phyloP scores from a whole-genome alignment of 2,329 filamentous ascomycete genomes.

The Pseudopyricularia cyperi region DNA sequence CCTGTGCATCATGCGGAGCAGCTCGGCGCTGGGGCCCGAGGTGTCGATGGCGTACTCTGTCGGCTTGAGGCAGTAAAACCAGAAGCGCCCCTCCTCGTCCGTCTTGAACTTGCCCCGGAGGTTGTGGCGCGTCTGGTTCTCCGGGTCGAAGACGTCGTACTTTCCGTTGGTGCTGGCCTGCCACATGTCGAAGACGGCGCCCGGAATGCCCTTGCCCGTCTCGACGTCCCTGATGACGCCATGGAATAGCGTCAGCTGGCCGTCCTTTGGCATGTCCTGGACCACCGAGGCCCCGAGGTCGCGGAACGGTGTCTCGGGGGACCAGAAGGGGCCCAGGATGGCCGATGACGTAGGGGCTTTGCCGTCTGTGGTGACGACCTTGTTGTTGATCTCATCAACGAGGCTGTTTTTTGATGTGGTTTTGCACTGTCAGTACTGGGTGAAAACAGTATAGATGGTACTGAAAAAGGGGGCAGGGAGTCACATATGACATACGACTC shows the following conservation, averaged over 20 bases:
- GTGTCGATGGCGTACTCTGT: slow-evolving; percentile 27
- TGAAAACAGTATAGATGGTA: neutral
- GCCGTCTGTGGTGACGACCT: slow-evolving; percentile 37
- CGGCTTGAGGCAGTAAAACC: slow-evolving; percentile 40
- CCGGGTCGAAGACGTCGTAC: slow-evolving; percentile 55
- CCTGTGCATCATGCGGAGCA: slow-evolving; percentile 40
- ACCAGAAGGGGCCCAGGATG: slow-evolving; percentile 79
- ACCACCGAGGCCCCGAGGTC: slow-evolving; percentile 59
- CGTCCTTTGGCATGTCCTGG: slow-evolving; percentile 30
- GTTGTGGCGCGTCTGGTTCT: slow-evolving; percentile 51
- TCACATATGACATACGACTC: slow-evolving; percentile 38
- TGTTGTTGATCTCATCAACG: slow-evolving; percentile 72
- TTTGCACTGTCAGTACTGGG: neutral
- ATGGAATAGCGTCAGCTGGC: slow-evolving; percentile 48
- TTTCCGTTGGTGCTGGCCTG: slow-evolving; percentile 60
- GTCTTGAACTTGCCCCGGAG: slow-evolving; percentile 54
- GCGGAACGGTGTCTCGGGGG: slow-evolving; percentile 55
- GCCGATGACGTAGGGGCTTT: slow-evolving; percentile 56
- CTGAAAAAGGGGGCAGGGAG: neutral
- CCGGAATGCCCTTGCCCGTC: slow-evolving; percentile 51
- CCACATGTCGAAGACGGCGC: slow-evolving; percentile 65
- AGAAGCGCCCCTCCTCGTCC: slow-evolving; percentile 49
- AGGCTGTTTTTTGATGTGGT: slow-evolving; percentile 25
- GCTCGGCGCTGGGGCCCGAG: slow-evolving; percentile 38
- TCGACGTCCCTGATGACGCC: slow-evolving; percentile 41